Percentiles rank a stretch among this genome's conserved stretches.
These are phyloP conservation scores for Penicillium bovifimosum DNA, from an alignment of 495 filamentous ascomycete species.

Conservation along the genomic window DNA sequence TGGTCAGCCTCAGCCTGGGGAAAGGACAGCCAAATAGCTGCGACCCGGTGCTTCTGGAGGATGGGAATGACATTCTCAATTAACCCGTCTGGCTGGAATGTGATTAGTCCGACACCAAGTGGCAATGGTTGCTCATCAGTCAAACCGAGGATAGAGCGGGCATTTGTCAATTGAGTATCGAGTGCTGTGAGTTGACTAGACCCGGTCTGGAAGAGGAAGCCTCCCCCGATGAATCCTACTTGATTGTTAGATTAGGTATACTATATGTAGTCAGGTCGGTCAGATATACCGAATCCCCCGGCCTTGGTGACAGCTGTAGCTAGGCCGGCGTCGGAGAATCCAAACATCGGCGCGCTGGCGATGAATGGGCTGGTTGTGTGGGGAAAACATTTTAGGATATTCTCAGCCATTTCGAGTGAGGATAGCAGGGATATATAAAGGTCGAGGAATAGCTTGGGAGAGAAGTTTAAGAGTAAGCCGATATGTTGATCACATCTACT, in stretches of 20 bases:
- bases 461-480: background rate
- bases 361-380: constrained; percentile 46
- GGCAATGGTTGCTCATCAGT: constrained; percentile 48
- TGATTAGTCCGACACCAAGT: constrained; percentile 57
- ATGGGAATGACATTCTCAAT: constrained; percentile 36
- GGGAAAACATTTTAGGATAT: constrained; percentile 13
- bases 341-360: constrained; percentile 64
- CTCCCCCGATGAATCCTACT: constrained; percentile 53
- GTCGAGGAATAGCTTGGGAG: background rate
- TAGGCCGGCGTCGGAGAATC: constrained; percentile 58
- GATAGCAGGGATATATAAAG: background rate
- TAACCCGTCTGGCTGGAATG: constrained; percentile 33
- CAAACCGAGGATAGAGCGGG: constrained; percentile 54
- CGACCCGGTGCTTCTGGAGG: constrained; percentile 43
- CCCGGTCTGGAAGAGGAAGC: constrained; percentile 63
- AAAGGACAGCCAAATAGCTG: constrained; percentile 65
- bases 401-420: background rate
- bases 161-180: constrained; percentile 59
- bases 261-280: background rate
- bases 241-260: background rate
- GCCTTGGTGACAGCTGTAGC: constrained; percentile 72
- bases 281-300: constrained; percentile 57
- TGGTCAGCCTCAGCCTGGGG: constrained; percentile 33
- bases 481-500: no score
- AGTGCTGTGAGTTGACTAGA: constrained; percentile 64